Evolutionary conservation across 441 rosid genomes (phyloP), one percentile per base, ranked within the genome.

Genomic region (Jatropha podagrica): DNA sequence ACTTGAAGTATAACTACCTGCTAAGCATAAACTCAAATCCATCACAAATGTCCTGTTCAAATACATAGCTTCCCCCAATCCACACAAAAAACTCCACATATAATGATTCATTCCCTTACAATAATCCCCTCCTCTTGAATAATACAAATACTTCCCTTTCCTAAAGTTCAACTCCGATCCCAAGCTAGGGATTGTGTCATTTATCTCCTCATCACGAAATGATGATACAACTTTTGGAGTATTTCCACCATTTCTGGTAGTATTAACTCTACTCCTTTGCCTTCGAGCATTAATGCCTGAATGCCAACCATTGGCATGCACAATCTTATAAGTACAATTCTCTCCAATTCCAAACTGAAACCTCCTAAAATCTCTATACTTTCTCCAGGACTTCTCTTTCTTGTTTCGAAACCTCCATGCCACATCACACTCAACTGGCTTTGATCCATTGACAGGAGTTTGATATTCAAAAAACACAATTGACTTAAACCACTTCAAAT

Each of bases 101-200:
- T 91, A 90, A 60, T 93, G 99, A 87, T 96, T 96, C 99, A 96
- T 96, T 51, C 94, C 97, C 75, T 92, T 96, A 69, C 99, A 96
- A 65, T 94, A 92, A 83, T 96, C 98, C 4, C 98, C 97, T 41
- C 98, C 99, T 4, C 93, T 81, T 0, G 97, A 90, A 79, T 96
- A 96, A 83, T 92, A 93, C 87, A 92, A 77, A 84, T 92, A 96
- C 85, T 69, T 92, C 62, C 98, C 98, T 77, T 85, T 86, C 81
- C 97, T 84, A 66, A 93, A 91, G 74, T 85, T 88, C 9, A 74
- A 74, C 75, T 87, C 89, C 0, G 97, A 91, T 23, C 94, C 97
- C 83, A 91, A 81, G 52, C 78, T 88, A 0, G 97, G 95, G 70
- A 93, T 90, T 0, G 98, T 92, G 80, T 93, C 96, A 38, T 95